Percentiles rank a stretch among this genome's conserved stretches.
Conservation (phyloP, 2,329 filamentous ascomycete genomes). For the Clonostachys solani region DNA sequence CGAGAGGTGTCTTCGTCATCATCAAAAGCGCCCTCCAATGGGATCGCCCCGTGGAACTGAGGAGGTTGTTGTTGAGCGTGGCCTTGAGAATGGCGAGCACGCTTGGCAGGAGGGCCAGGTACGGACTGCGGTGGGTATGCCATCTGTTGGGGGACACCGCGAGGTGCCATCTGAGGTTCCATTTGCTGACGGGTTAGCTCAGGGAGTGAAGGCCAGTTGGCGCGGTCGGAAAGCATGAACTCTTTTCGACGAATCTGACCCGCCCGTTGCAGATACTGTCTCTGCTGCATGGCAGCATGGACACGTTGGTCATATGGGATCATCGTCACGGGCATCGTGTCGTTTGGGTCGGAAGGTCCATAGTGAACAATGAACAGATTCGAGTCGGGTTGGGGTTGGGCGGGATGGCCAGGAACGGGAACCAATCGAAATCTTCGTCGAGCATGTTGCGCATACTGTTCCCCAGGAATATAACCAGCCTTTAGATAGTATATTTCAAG, state of each 20-base stretch:
- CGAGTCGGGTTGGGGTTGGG: conserved; percentile 68
- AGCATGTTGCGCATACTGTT: conserved; percentile 71
- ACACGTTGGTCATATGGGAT: conserved; percentile 61
- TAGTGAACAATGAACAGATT: conserved; percentile 92
- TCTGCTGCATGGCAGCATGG: conserved; percentile 56
- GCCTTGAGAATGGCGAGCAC: conserved; percentile 39
- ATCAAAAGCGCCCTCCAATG: conserved; percentile 51
- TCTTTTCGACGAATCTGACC: conserved; percentile 86
- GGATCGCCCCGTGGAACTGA: conserved; percentile 23
- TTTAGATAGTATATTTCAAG: conserved; percentile 77
- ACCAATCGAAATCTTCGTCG: conserved; percentile 83
- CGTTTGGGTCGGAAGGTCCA: conserved; percentile 67
- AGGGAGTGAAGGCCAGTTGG: conserved; percentile 84
- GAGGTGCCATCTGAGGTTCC: conserved; percentile 38
- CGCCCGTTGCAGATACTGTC: conserved; percentile 63
- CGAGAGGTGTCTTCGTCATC: conserved; percentile 87
- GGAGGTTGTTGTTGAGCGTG: conserved; percentile 29
- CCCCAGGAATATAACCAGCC: conserved; percentile 73
- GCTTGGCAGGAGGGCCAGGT: conserved; percentile 51
- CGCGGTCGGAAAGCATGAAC: conserved; percentile 87
- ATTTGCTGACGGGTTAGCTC: conserved; percentile 45
- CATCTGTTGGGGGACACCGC: conserved; percentile 54
- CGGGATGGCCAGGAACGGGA: conserved; percentile 65
- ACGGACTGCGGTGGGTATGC: conserved; percentile 53
- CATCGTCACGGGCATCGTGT: conserved; percentile 65